Evolutionary conservation across 129 eudicot genomes (phyloP).

Genomic region (Flaveria brownii): DNA sequence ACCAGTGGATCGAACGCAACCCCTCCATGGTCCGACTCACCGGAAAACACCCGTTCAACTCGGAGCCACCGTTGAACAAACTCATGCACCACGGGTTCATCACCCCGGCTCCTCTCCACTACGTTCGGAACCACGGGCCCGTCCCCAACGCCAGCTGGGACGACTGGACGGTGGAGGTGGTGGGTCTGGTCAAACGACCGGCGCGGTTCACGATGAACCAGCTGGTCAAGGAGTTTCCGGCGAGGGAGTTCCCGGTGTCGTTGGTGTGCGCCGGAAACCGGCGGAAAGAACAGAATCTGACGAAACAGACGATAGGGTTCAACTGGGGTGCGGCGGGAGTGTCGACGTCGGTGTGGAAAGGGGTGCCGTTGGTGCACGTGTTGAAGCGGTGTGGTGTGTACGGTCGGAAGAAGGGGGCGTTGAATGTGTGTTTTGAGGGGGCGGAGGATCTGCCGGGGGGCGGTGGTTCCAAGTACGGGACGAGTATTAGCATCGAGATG

Average conservation of each 20-base stretch:
- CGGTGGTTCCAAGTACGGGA: slow-evolving; percentile 90
- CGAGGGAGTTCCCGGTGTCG: slow-evolving; percentile 62
- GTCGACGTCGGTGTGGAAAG: slow-evolving; percentile 89
- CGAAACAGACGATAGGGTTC: slow-evolving; percentile 76
- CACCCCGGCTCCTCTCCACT: slow-evolving; percentile 88
- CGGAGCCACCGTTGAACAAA: slow-evolving; percentile 77
- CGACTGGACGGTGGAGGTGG: slow-evolving; percentile 80
- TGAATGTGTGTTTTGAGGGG: slow-evolving; percentile 90
- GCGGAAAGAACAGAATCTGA: slow-evolving; percentile 81
- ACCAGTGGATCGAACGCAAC: slow-evolving; percentile 80
- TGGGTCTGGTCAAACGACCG: slow-evolving; percentile 71
- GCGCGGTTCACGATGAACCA: slow-evolving; percentile 64
- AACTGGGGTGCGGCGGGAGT: slow-evolving; percentile 93
- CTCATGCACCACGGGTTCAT: slow-evolving; percentile 98
- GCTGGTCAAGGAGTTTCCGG: slow-evolving; percentile 54
- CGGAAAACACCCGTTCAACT: slow-evolving; percentile 94
- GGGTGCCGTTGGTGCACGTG: slow-evolving; percentile 62
- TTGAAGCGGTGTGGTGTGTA: slow-evolving; percentile 68
- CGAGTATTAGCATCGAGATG: slow-evolving; percentile 61
- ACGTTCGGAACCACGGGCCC: slow-evolving; percentile 87
- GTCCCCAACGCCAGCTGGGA: slow-evolving; percentile 70
- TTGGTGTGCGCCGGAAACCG: slow-evolving; percentile 94
- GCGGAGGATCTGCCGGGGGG: slow-evolving; percentile 94
- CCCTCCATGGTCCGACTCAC: slow-evolving; percentile 80
- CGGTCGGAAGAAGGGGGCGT: slow-evolving; percentile 57